Percentiles rank a stretch among this genome's conserved stretches.
Evolutionary conservation across 345 rosid species (phyloP).

Genomic region (Bretschneidera sinensis): DNA sequence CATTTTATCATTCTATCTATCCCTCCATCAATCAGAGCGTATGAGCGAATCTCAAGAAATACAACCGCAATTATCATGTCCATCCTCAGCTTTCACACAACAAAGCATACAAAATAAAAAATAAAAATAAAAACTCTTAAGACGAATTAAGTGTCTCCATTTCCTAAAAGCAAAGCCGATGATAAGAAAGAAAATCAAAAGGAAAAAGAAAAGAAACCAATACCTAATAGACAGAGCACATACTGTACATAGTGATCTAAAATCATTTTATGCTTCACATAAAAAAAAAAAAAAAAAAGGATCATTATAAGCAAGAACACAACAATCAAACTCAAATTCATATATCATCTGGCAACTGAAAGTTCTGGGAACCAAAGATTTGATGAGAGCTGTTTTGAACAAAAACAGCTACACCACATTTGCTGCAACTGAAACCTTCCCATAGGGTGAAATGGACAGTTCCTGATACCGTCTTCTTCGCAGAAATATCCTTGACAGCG

Average conservation of each 20-base stretch:
- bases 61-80: no score
- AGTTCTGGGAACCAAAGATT: conserved; percentile 66
- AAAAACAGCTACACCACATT: conserved; percentile 66
- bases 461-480: conserved; percentile 60
- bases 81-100: no score
- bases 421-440: conserved; percentile 65
- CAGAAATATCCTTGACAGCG: conserved; percentile 50
- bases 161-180: conserved; percentile 5
- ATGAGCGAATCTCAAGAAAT: no score
- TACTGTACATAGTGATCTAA: conserved; percentile 25
- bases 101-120: no score
- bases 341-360: conserved; percentile 51
- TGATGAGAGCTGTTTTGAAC: conserved; percentile 58
- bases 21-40: no score
- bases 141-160: background rate
- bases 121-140: background rate
- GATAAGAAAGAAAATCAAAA: conserved; percentile 6
- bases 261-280: no score
- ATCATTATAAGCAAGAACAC: no score
- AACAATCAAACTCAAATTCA: no score
- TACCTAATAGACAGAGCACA: conserved; percentile 20
- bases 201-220: no score
- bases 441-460: conserved; percentile 62
- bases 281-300: no score
- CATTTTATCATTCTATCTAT: no score